phyloP scores from a whole-genome alignment of 768 basidiomycete genomes.

The Russula sp. region DNA sequence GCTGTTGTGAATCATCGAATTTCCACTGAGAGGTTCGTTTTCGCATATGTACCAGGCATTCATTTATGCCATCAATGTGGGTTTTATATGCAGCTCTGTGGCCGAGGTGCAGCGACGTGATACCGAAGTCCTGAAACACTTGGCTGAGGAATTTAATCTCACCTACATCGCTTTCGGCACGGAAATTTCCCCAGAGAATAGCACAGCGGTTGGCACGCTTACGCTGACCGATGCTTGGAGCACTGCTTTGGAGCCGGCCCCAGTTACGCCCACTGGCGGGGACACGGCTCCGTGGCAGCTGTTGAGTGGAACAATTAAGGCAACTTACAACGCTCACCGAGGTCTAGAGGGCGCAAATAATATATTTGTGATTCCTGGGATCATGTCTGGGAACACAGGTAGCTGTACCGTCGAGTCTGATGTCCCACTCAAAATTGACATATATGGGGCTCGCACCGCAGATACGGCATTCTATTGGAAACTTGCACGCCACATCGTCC shows the following conservation, averaged over 20 bases:
- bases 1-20: slow-evolving; percentile 27
- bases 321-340: not conserved
- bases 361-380: slow-evolving; percentile 35
- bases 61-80: not conserved
- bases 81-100: slow-evolving; percentile 25
- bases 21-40: slow-evolving; percentile 27
- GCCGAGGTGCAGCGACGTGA: slow-evolving; percentile 27
- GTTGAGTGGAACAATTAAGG: no score
- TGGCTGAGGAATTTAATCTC: slow-evolving; percentile 34
- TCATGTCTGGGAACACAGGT: slow-evolving; percentile 32
- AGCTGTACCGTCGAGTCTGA: not conserved
- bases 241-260: slow-evolving; percentile 33
- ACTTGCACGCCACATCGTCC: slow-evolving; percentile 17
- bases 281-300: no score
- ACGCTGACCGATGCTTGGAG: slow-evolving; percentile 33
- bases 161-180: slow-evolving; percentile 36
- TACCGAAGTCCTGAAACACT: slow-evolving; percentile 23
- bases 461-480: slow-evolving; percentile 15
- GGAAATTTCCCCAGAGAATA: slow-evolving; percentile 22
- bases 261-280: slow-evolving; percentile 32
- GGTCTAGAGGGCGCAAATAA: slow-evolving; percentile 23
- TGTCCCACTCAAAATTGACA: not conserved
- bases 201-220: slow-evolving; percentile 31
- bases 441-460: not conserved
- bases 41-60: not conserved